Evolutionary conservation across 495 filamentous ascomycete species (phyloP).

Genomic region (Xylaria telfairii): DNA sequence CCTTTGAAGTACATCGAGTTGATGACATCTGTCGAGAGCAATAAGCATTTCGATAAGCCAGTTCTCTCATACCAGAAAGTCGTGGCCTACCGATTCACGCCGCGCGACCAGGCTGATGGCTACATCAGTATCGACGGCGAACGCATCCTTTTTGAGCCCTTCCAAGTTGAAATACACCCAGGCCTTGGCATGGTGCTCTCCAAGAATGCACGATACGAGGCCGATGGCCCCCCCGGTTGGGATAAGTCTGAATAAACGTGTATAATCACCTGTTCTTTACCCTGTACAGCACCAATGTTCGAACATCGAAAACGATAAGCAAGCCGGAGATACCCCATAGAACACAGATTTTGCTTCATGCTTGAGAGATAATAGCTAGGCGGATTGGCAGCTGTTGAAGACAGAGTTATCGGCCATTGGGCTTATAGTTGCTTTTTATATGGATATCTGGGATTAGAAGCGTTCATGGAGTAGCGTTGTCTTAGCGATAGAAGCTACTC

Average conservation of each 20-base stretch:
- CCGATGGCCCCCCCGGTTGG: slow-evolving; percentile 62
- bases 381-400: not conserved
- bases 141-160: slow-evolving; percentile 79
- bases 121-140: slow-evolving; percentile 97
- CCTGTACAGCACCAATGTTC: slow-evolving; percentile 5
- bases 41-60: slow-evolving; percentile 76
- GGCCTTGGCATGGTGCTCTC: slow-evolving; percentile 85
- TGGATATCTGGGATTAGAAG: slow-evolving; percentile 1
- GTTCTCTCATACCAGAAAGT: slow-evolving; percentile 84
- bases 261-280: not conserved
- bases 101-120: slow-evolving; percentile 70
- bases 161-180: slow-evolving; percentile 87
- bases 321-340: slow-evolving; percentile 27
- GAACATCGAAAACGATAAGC: not conserved
- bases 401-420: not conserved
- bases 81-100: slow-evolving; percentile 79
- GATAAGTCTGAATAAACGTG: slow-evolving; percentile 36
- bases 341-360: slow-evolving; percentile 3
- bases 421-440: not conserved
- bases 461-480: not conserved
- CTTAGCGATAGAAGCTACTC: slow-evolving; percentile 5
- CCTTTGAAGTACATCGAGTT: slow-evolving; percentile 67
- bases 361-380: not conserved
- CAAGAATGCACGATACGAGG: slow-evolving; percentile 75
- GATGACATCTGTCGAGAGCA: slow-evolving; percentile 71